Base-by-base conservation (phyloP, 2,329 filamentous ascomycete species). In the Camptophora hylomeconis region DNA sequence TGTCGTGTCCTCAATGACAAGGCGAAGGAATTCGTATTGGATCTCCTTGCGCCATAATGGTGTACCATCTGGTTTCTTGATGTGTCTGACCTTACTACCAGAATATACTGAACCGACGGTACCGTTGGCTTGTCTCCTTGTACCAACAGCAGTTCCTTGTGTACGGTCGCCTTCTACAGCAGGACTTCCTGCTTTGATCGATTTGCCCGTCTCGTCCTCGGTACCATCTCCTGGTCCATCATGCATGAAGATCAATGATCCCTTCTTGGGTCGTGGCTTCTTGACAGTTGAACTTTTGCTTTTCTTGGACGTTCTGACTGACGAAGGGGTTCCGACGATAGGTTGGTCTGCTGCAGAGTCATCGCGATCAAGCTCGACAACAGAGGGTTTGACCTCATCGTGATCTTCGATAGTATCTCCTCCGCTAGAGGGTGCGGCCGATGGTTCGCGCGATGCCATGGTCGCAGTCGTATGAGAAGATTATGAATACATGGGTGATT, bases 21-120 rank as follows among this genome's bases (percentile, higher is more conserved):
- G 53, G 40, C 63, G 65, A 32, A 76, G 56, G 41, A 76, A 76
- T 48, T 74, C 67, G 44, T 67, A 73, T 50, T 76, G 72, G 28
- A 76, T 76, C 47, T 76, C 72, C 49, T 72, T 74, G 46, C 72
- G 64, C 72, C 71, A 76, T 2, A 76, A 56, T 12, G 72, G 72
- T 23, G 74, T 70, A 30, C 72, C 72, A 45, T 76, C 72, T 39
- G 75, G 71, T 46, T 76, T 76, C 54, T 76, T 76, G 30, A 76
- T 53, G 44, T 76, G 72, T 34, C 68, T 56, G 39, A 76, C 74
- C 56, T 75, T 76, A 50, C 75, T 76, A 13, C 72, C 72, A 12
- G 71, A 75, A 48, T 75, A 76, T 13, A 75, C 72, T 0, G 71
- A 75, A 4, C 70, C 72, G 28, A 75, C 72, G 30, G 68, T 74